Evolutionary conservation across 139 green algal species (phyloP).

Genomic region (Chlamydomonas asymmetrica): DNA sequence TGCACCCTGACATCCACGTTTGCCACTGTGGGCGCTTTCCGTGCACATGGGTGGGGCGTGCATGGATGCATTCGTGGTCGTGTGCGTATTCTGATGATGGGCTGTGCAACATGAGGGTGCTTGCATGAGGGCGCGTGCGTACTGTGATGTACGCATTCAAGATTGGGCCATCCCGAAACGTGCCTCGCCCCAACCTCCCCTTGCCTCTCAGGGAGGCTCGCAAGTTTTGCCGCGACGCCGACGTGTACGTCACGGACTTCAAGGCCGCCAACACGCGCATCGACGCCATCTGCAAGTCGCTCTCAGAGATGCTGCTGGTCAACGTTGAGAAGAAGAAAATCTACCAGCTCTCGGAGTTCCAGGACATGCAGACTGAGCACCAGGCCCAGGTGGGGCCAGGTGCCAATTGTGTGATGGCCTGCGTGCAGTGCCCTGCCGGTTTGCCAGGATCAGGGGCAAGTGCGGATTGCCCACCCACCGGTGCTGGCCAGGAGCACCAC

Average conservation of each 20-base stretch:
- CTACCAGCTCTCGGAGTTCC: constrained; percentile 81
- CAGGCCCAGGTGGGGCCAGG: constrained; percentile 44
- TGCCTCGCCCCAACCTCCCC: background rate
- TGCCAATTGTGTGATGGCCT: too few relatives aligned
- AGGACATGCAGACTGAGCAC: constrained; percentile 67
- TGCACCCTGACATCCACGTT: too few relatives aligned
- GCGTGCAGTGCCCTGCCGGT: too few relatives aligned
- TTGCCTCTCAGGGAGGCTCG: background rate
- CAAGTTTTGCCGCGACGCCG: constrained; percentile 72
- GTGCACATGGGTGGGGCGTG: too few relatives aligned
- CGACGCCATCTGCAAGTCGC: constrained; percentile 56
- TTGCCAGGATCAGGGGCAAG: too few relatives aligned
- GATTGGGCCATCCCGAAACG: background rate
- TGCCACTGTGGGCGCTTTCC: too few relatives aligned
- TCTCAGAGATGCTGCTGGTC: constrained; percentile 73
- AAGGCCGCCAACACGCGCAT: constrained; percentile 68
- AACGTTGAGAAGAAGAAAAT: constrained; percentile 86
- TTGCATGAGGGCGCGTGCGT: too few relatives aligned
- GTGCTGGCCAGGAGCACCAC: too few relatives aligned
- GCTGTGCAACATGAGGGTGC: too few relatives aligned
- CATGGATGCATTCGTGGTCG: too few relatives aligned
- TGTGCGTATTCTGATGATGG: too few relatives aligned
- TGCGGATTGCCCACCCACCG: too few relatives aligned
- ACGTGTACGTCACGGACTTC: constrained; percentile 72
- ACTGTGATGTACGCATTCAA: background rate